A percentile compares a stretch with the other conserved stretches of the same genome.
phyloP scores from a whole-genome alignment of 1,284 basidiomycete species.

The Puccinia polysora region DNA sequence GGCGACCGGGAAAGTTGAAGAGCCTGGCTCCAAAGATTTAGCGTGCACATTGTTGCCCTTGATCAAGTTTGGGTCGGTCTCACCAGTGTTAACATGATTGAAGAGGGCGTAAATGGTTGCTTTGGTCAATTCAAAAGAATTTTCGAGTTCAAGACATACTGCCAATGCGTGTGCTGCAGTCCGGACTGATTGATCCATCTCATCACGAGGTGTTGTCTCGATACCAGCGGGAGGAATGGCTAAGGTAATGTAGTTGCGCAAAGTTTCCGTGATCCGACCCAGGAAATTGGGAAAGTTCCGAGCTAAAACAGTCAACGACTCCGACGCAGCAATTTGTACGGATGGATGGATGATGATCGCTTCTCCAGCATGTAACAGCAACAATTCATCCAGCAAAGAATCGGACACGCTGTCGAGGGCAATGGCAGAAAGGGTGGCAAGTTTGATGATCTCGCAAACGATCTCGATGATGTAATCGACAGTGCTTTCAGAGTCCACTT shows the following conservation, averaged over 20 bases:
- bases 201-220: neutral
- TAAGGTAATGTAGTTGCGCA: slow-evolving; percentile 28
- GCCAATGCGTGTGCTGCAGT: slow-evolving; percentile 38
- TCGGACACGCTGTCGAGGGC: slow-evolving; percentile 24
- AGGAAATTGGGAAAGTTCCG: slow-evolving; percentile 36
- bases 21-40: slow-evolving; percentile 7
- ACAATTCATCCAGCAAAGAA: slow-evolving; percentile 22
- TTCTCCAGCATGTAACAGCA: slow-evolving; percentile 29
- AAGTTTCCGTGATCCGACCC: slow-evolving; percentile 13
- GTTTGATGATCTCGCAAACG: slow-evolving; percentile 39
- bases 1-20: slow-evolving; percentile 1
- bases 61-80: slow-evolving; percentile 12
- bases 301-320: slow-evolving; percentile 34
- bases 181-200: slow-evolving; percentile 4
- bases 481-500: neutral
- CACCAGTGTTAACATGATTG: slow-evolving; percentile 33
- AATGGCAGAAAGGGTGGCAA: slow-evolving; percentile 16
- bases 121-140: slow-evolving; percentile 32
- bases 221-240: slow-evolving; percentile 20
- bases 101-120: slow-evolving; percentile 27
- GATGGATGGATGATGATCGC: slow-evolving; percentile 31
- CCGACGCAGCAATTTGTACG: slow-evolving; percentile 27
- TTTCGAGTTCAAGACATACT: slow-evolving; percentile 26
- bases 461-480: slow-evolving; percentile 29
- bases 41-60: neutral